Evolutionary conservation across 2,329 filamentous ascomycete species (phyloP).

Genomic region (Chrysosporium queenslandicum): DNA sequence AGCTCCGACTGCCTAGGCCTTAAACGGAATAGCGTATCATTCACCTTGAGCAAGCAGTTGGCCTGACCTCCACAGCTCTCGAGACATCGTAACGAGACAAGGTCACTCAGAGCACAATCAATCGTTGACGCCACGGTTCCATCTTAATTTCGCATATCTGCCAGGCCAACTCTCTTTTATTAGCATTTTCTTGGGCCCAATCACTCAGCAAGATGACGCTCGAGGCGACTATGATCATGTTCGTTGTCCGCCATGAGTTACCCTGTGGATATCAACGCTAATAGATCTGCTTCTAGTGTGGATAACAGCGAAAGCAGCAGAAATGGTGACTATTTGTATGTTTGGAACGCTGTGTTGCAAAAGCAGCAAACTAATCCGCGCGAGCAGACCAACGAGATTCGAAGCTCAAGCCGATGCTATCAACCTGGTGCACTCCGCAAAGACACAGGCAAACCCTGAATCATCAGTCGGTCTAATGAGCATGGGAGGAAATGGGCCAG

Average conservation of each 20-base stretch:
- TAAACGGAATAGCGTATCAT: constrained; percentile 1
- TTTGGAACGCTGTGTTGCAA: neutral
- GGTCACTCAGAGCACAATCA: neutral
- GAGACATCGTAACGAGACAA: neutral
- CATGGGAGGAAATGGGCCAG: constrained; percentile 95
- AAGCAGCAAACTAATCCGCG: constrained; percentile 15
- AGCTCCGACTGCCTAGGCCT: constrained; percentile 10
- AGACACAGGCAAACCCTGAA: constrained; percentile 90
- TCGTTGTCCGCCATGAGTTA: constrained; percentile 19
- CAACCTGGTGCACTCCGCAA: constrained; percentile 88
- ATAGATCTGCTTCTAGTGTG: constrained; percentile 46
- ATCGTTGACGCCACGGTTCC: neutral
- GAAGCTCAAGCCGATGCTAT: constrained; percentile 93
- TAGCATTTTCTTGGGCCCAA: neutral
- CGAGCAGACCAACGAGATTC: constrained; percentile 73
- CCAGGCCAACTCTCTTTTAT: no score
- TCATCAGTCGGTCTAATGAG: constrained; percentile 97
- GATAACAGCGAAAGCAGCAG: constrained; percentile 98
- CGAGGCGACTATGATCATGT: constrained; percentile 97
- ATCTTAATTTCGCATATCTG: neutral
- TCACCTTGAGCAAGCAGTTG: neutral
- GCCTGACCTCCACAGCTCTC: neutral
- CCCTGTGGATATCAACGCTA: constrained; percentile 16
- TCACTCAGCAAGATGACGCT: constrained; percentile 68
- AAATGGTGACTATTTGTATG: constrained; percentile 76